phyloP scores from a whole-genome alignment of 2,329 filamentous ascomycete species.

The Aspergillus aculeatinus region DNA sequence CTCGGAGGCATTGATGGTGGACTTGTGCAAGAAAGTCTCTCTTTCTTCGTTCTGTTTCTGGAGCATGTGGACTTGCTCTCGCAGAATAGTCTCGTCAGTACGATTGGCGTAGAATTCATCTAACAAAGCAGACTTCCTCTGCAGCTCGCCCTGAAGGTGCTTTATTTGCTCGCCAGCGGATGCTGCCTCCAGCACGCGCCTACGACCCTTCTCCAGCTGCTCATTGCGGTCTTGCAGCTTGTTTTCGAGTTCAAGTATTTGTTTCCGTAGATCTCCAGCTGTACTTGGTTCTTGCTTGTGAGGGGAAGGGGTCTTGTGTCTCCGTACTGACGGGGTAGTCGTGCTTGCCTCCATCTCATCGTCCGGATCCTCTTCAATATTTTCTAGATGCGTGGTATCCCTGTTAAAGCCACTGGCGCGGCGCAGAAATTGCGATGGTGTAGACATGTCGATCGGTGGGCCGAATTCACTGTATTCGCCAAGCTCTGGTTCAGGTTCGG shows the following conservation, averaged over 20 bases:
- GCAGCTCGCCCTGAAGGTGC: slow-evolving; percentile 40
- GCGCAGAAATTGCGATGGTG: slow-evolving; percentile 42
- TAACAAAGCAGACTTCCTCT: slow-evolving; percentile 31
- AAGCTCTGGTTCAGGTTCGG: slow-evolving; percentile 19
- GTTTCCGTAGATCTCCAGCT: slow-evolving; percentile 28
- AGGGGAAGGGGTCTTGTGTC: slow-evolving; percentile 20
- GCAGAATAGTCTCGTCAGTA: slow-evolving; percentile 26
- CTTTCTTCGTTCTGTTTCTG: slow-evolving; percentile 30
- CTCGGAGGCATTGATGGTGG: slow-evolving; percentile 20
- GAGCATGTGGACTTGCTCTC: slow-evolving; percentile 31
- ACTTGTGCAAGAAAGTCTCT: slow-evolving; percentile 25
- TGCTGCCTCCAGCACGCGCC: slow-evolving; percentile 34
- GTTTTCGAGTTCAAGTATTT: slow-evolving; percentile 33
- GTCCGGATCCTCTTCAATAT: slow-evolving; percentile 37
- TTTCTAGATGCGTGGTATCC: slow-evolving; percentile 37
- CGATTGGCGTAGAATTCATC: slow-evolving; percentile 27
- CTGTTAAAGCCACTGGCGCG: slow-evolving; percentile 26
- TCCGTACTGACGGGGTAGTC: slow-evolving; percentile 30
- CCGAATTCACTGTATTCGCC: slow-evolving; percentile 45
- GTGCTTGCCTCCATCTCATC: slow-evolving; percentile 21
- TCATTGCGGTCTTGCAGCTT: slow-evolving; percentile 36
- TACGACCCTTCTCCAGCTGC: slow-evolving; percentile 32
- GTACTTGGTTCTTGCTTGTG: slow-evolving; percentile 18
- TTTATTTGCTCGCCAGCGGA: slow-evolving; percentile 40
- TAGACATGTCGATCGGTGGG: slow-evolving; percentile 46